Evolutionary conservation across 805 yeast species (phyloP).

Genomic region (Danielozyma ontarioensis): DNA sequence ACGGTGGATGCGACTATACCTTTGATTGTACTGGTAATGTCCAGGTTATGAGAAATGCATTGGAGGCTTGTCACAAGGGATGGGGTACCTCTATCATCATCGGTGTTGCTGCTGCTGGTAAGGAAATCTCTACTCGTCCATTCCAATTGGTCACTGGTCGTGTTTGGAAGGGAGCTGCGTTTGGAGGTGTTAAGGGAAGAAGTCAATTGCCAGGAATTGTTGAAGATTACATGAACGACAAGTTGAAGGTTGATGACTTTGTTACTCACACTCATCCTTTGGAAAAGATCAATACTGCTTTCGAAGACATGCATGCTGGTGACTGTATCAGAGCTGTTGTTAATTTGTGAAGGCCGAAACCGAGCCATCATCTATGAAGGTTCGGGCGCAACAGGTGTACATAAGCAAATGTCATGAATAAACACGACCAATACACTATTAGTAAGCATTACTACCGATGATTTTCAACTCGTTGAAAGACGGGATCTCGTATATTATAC

Average conservation of each 20-base stretch:
- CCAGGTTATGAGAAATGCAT: conserved; percentile 89
- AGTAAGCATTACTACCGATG: no score
- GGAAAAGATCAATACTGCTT: conserved; percentile 77
- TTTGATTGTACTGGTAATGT: conserved; percentile 98
- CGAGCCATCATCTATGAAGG: conserved; percentile 1
- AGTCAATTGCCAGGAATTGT: conserved; percentile 89
- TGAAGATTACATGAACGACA: conserved; percentile 76
- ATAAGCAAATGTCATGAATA: conserved; percentile 1
- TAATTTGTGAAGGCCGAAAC: conserved; percentile 31
- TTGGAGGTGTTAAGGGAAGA: conserved; percentile 98
- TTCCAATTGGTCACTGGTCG: conserved; percentile 99
- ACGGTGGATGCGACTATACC: conserved; percentile 95
- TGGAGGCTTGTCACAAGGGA: conserved; percentile 97
- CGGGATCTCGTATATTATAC: no score
- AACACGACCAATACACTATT: no score
- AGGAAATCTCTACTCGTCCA: conserved; percentile 95
- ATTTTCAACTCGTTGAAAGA: no score
- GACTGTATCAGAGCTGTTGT: conserved; percentile 91
- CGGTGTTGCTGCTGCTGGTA: conserved; percentile 98
- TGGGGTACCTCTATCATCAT: conserved; percentile 96
- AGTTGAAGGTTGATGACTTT: conserved; percentile 87
- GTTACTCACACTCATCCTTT: conserved; percentile 86
- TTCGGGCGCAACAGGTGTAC: conserved; percentile 2
- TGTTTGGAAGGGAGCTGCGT: conserved; percentile 99
- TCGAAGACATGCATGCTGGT: conserved; percentile 93